Evolutionary conservation across 1,139 yeast species (phyloP).

Genomic region (Trichomonascaceae sp.): DNA sequence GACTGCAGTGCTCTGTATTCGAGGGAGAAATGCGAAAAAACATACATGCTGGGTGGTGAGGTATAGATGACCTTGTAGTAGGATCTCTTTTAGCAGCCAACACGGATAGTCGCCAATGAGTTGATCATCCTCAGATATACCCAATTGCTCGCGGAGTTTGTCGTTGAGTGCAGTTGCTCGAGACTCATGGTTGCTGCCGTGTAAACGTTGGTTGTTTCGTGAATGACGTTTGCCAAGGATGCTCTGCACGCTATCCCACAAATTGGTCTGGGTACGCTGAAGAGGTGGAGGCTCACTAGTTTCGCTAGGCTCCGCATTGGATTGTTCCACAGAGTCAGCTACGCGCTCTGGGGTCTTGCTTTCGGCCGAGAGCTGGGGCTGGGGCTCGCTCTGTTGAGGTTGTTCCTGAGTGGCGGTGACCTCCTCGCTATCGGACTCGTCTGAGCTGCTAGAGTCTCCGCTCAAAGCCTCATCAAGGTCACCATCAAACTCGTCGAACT

Average conservation of each 20-base stretch:
- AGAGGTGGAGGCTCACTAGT: not conserved
- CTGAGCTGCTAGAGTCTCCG: too few relatives aligned
- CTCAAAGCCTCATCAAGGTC: slow-evolving; percentile 16
- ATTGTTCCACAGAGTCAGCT: not conserved
- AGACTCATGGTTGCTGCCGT: slow-evolving; percentile 7
- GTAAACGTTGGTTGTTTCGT: not conserved
- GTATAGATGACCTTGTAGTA: slow-evolving; percentile 75
- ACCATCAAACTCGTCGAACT: slow-evolving; percentile 16
- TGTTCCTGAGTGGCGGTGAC: too few relatives aligned
- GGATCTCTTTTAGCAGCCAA: slow-evolving; percentile 73
- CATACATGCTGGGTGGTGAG: slow-evolving; percentile 52
- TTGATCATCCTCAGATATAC: slow-evolving; percentile 16
- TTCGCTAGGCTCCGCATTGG: not conserved
- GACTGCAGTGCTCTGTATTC: slow-evolving; percentile 27
- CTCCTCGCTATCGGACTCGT: too few relatives aligned
- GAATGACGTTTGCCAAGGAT: not conserved
- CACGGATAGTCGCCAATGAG: slow-evolving; percentile 39
- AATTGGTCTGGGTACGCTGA: slow-evolving; percentile 1
- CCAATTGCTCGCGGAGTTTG: slow-evolving; percentile 16
- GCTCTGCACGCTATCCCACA: slow-evolving; percentile 2
- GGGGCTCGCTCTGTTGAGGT: too few relatives aligned
- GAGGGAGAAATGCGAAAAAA: slow-evolving; percentile 75
- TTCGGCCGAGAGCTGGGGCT: too few relatives aligned
- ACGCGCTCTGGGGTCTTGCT: too few relatives aligned
- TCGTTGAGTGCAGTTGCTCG: slow-evolving; percentile 17